Conservation (phyloP, 331 rosid genomes). For the Telfairia occidentalis region DNA sequence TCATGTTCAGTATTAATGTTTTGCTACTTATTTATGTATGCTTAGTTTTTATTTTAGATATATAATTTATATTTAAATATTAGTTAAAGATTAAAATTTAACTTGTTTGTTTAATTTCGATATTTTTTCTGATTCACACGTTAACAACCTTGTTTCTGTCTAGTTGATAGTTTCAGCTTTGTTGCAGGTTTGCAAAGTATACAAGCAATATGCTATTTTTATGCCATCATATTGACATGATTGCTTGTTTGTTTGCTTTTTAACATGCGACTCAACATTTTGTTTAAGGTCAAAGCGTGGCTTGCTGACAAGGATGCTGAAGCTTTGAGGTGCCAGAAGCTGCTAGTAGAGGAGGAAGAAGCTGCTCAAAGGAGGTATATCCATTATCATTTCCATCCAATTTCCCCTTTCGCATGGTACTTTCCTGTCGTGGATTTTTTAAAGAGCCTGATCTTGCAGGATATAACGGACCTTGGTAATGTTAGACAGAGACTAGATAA, state of each 20-base stretch:
- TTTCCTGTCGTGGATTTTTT: neutral
- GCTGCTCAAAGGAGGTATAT: constrained; percentile 76
- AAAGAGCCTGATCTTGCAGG: neutral
- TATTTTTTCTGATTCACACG: too few species aligned
- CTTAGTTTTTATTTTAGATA: too few species aligned
- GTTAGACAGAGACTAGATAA: neutral
- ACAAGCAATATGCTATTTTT: neutral
- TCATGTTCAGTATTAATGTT: too few species aligned
- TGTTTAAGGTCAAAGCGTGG: constrained; percentile 61
- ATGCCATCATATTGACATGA: neutral
- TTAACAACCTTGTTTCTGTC: too few species aligned
- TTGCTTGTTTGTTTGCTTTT: neutral
- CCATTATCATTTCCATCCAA: neutral
- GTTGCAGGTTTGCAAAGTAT: neutral
- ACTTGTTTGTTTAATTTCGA: too few species aligned
- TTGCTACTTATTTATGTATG: too few species aligned
- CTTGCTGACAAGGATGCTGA: constrained; percentile 74
- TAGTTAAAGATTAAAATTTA: too few species aligned
- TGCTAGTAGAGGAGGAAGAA: constrained; percentile 84
- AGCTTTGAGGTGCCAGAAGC: constrained; percentile 67
- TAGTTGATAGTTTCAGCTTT: neutral
- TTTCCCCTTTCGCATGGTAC: neutral
- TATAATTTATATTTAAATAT: too few species aligned
- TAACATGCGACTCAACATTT: constrained; percentile 10
- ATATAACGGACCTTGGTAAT: neutral